Percentiles rank a stretch among this genome's conserved stretches.
Evolutionary conservation across 768 basidiomycete genomes (phyloP).

Genomic region (Pulveroboletus ravenelii): DNA sequence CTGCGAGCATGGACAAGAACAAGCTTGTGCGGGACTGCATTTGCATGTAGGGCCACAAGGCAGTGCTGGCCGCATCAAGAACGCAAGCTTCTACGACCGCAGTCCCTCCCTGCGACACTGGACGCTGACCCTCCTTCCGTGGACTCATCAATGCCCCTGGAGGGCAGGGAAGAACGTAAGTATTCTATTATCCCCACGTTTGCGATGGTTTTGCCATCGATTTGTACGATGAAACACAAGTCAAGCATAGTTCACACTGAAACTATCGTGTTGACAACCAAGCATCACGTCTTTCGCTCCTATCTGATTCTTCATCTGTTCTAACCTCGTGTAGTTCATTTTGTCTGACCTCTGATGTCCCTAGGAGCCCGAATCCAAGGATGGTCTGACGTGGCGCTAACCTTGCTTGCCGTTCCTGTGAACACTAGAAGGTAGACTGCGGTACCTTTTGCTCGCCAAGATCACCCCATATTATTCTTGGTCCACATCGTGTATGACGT

Average conservation of each 20-base stretch:
- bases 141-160: slow-evolving; percentile 85
- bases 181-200: slow-evolving; percentile 42
- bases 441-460: too few species aligned
- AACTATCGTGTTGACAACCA: slow-evolving; percentile 76
- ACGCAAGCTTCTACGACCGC: too few species aligned
- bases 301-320: slow-evolving; percentile 64
- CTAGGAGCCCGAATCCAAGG: slow-evolving; percentile 17
- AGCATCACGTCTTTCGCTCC: slow-evolving; percentile 99
- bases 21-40: neutral
- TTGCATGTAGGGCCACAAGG: slow-evolving; percentile 47
- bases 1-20: neutral
- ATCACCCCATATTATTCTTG: too few species aligned
- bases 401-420: too few species aligned
- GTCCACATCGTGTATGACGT: too few species aligned
- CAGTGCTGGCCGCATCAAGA: slow-evolving; percentile 49
- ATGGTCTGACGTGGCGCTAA: too few species aligned
- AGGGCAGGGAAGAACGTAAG: slow-evolving; percentile 94
- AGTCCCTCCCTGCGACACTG: neutral
- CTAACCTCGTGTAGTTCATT: neutral
- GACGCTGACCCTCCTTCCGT: neutral
- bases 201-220: slow-evolving; percentile 16
- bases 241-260: slow-evolving; percentile 98
- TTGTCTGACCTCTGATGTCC: slow-evolving; percentile 4
- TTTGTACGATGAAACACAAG: slow-evolving; percentile 30
- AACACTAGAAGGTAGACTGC: too few species aligned